Evolutionary conservation across 805 yeast species (phyloP).

Genomic region (Kluyveromyces lactis): DNA sequence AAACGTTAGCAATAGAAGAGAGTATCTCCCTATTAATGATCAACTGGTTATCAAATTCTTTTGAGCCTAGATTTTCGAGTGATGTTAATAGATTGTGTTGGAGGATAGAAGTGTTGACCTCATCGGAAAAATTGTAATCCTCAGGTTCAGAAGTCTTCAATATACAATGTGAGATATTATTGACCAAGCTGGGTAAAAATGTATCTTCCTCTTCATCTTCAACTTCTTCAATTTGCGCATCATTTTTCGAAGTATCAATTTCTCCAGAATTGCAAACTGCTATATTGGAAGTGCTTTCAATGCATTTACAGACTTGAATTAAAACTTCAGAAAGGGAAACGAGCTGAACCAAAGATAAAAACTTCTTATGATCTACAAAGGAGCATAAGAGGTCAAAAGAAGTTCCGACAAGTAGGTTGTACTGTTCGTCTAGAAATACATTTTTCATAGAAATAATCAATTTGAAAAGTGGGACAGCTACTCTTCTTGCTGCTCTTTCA

Average conservation of each 20-base stretch:
- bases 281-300: not conserved
- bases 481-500: constrained; percentile 8
- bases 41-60: constrained; percentile 21
- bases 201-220: constrained; percentile 12
- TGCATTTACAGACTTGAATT: not conserved
- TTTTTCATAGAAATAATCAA: constrained; percentile 5
- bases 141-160: constrained; percentile 10
- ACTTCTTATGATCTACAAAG: not conserved
- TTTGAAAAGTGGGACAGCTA: constrained; percentile 13
- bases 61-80: constrained; percentile 11
- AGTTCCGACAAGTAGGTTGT: not conserved
- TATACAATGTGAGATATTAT: constrained; percentile 17
- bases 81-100: constrained; percentile 14
- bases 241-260: not conserved
- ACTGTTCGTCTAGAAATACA: not conserved
- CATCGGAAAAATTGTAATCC: constrained; percentile 8
- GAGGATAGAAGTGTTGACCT: constrained; percentile 6
- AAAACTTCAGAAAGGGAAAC: not conserved
- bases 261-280: not conserved
- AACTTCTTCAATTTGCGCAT: constrained; percentile 5
- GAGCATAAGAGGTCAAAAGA: not conserved
- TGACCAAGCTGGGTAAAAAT: constrained; percentile 15
- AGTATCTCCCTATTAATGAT: constrained; percentile 26
- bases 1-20: constrained; percentile 20
- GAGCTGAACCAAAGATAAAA: not conserved